Evolutionary conservation across 768 basidiomycete species (phyloP).

Genomic region (Obba rivulosa): DNA sequence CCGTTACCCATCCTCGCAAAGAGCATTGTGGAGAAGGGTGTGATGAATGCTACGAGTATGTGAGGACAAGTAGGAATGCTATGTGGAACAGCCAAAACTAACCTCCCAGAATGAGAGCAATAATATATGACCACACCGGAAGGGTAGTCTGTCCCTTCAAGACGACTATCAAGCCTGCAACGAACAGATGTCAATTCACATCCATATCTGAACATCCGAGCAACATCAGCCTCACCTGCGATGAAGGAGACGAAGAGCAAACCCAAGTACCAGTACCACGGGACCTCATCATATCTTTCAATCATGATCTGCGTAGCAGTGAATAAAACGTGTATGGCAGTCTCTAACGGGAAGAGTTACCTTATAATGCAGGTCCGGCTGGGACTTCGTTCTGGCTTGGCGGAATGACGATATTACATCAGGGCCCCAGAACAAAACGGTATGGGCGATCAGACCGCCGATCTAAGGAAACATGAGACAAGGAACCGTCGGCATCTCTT

Average conservation of each 20-base stretch:
- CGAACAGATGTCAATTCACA: not conserved
- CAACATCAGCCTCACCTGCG: conserved; percentile 35
- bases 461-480: conserved; percentile 32
- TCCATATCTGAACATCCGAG: not conserved
- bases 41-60: conserved; percentile 12
- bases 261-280: conserved; percentile 55
- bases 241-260: conserved; percentile 48
- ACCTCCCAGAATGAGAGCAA: conserved; percentile 47
- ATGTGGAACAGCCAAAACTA: conserved; percentile 4
- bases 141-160: conserved; percentile 56
- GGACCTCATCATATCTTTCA: conserved; percentile 56
- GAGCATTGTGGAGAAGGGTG: conserved; percentile 54
- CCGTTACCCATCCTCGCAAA: conserved; percentile 58
- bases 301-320: conserved; percentile 26
- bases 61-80: not conserved
- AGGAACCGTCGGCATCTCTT: not conserved
- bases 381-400: conserved; percentile 37
- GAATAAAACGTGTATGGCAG: no score
- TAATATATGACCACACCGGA: conserved; percentile 58
- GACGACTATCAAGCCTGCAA: conserved; percentile 48
- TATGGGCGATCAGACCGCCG: conserved; percentile 54
- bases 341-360: conserved; percentile 27
- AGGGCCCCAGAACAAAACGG: conserved; percentile 51
- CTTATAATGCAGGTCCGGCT: conserved; percentile 55
- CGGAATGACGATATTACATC: conserved; percentile 46